A percentile compares a stretch with the other conserved stretches of the same genome.
Conservation (phyloP, 495 filamentous ascomycete species). For the Niebla homalea region DNA sequence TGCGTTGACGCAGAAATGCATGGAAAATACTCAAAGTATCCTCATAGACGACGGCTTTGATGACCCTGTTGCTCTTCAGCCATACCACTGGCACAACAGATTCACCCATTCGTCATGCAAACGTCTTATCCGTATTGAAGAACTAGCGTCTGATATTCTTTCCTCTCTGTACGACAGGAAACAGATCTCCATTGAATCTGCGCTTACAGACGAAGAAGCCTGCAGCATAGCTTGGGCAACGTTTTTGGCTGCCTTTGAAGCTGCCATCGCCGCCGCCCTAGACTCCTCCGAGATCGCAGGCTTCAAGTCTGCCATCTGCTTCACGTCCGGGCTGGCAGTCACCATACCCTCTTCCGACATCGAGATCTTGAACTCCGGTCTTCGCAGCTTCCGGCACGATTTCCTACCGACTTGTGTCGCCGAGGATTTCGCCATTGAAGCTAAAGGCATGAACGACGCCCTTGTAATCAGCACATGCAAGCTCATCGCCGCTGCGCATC, state of each 20-base stretch:
- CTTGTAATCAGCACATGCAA: not conserved
- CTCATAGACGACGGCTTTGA: constrained; percentile 66
- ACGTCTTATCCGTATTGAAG: constrained; percentile 71
- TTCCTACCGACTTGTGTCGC: not conserved
- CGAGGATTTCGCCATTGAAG: not conserved
- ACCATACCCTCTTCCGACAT: not conserved
- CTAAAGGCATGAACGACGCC: not conserved
- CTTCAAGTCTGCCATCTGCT: constrained; percentile 77
- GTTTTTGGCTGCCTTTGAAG: constrained; percentile 33
- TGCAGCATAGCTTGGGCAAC: not conserved
- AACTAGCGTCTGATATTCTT: constrained; percentile 50
- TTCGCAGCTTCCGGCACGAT: not conserved
- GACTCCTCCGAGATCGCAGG: constrained; percentile 54
- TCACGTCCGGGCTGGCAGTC: constrained; percentile 52
- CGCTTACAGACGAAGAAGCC: constrained; percentile 11
- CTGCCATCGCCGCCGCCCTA: constrained; percentile 36
- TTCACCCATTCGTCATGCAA: constrained; percentile 48
- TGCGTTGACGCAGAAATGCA: constrained; percentile 47
- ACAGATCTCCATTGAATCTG: constrained; percentile 17
- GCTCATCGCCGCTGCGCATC: not conserved
- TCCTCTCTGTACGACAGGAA: constrained; percentile 17
- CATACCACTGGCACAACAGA: constrained; percentile 54
- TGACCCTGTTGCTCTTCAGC: constrained; percentile 37
- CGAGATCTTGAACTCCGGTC: not conserved
- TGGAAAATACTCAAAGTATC: constrained; percentile 57